Conservation (phyloP, 768 basidiomycete species). For the Phallus indusiatus region DNA sequence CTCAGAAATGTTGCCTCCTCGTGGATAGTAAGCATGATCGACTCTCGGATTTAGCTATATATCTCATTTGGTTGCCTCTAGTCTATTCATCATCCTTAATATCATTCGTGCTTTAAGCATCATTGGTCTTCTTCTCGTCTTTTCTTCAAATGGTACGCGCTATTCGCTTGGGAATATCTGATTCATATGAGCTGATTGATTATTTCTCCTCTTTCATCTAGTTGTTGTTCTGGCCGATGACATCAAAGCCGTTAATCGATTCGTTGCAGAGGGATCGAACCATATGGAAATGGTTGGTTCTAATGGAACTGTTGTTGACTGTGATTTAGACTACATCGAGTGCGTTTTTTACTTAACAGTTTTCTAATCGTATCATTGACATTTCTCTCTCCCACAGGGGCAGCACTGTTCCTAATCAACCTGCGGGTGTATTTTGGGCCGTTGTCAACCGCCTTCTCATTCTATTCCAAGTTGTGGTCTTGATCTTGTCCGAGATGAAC, state of each 20-base stretch:
- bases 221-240: conserved; percentile 64
- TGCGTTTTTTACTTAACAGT: conserved; percentile 26
- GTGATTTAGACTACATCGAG: conserved; percentile 61
- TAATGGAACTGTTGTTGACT: conserved; percentile 34
- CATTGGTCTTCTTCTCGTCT: conserved; percentile 67
- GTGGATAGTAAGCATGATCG: conserved; percentile 31
- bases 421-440: conserved; percentile 87
- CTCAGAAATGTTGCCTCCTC: conserved; percentile 31
- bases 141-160: conserved; percentile 43
- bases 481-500: conserved; percentile 75
- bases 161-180: conserved; percentile 10
- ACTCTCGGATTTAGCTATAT: background rate
- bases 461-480: conserved; percentile 71
- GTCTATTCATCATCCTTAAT: conserved; percentile 69
- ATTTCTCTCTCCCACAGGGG: conserved; percentile 31
- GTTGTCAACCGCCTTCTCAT: conserved; percentile 82
- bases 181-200: background rate
- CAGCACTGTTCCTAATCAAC: conserved; percentile 85
- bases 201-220: conserved; percentile 20
- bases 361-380: background rate
- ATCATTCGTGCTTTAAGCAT: conserved; percentile 70
- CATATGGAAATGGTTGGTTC: conserved; percentile 18
- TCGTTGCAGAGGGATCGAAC: conserved; percentile 28
- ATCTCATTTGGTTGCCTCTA: background rate
- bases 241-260: conserved; percentile 64